These are phyloP conservation scores for Cucumis hystrix DNA, from an alignment of 306 rosid species.

Conservation along the genomic window DNA sequence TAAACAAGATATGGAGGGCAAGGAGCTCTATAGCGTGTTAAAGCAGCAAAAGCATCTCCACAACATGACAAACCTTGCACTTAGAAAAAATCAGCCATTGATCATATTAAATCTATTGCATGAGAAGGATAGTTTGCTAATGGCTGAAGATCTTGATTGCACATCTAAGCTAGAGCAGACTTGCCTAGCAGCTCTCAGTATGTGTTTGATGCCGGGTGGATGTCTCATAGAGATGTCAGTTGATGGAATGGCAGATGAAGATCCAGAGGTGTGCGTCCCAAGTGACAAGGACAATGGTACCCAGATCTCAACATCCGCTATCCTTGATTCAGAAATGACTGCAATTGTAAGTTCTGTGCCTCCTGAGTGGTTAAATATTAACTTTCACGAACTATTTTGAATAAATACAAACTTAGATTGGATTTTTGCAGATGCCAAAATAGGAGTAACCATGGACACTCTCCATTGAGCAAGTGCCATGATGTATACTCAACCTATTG, in stretches of 20 bases:
- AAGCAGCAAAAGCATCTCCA: conserved; percentile 57
- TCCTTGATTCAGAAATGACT: conserved; percentile 44
- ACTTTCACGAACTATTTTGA: neutral
- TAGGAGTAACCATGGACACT: neutral
- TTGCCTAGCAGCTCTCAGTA: conserved; percentile 76
- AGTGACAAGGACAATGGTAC: conserved; percentile 27
- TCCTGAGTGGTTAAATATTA: neutral
- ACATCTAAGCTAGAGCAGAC: conserved; percentile 54
- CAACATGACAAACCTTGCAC: conserved; percentile 74
- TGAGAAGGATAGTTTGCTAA: conserved; percentile 33
- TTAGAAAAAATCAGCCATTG: conserved; percentile 73
- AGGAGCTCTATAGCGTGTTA: conserved; percentile 46
- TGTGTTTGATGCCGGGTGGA: conserved; percentile 44
- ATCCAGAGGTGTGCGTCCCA: conserved; percentile 29
- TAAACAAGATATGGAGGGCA: conserved; percentile 33
- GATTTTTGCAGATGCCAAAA: neutral
- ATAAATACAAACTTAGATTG: neutral
- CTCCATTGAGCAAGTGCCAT: neutral
- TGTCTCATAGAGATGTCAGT: conserved; percentile 35
- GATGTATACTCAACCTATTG: neutral
- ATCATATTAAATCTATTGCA: conserved; percentile 53
- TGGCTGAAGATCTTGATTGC: conserved; percentile 34
- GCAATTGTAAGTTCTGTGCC: conserved; percentile 44
- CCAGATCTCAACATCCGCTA: conserved; percentile 21
- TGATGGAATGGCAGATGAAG: conserved; percentile 33